Percentiles rank a stretch among this genome's conserved stretches.
phyloP scores from a whole-genome alignment of 2,329 filamentous ascomycete genomes.

The Cordyceps militaris region DNA sequence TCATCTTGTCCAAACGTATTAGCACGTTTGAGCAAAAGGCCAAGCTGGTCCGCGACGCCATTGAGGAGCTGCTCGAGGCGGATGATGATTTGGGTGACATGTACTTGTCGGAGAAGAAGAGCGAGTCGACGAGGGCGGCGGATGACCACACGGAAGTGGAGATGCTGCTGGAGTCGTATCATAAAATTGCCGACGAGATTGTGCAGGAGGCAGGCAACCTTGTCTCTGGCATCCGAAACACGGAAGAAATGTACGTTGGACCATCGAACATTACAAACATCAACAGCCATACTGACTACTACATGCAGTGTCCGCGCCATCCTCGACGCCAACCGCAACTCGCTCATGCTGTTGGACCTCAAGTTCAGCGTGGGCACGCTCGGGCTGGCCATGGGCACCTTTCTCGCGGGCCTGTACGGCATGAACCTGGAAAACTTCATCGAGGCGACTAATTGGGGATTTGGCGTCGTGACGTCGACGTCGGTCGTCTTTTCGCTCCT shows the following conservation, averaged over 20 bases:
- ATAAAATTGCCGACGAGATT: slow-evolving; percentile 96
- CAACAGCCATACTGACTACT: background rate
- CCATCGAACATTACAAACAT: background rate
- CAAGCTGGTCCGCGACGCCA: slow-evolving; percentile 84
- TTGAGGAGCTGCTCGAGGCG: slow-evolving; percentile 90
- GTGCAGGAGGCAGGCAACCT: slow-evolving; percentile 91
- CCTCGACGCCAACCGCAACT: slow-evolving; percentile 94
- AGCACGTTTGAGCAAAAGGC: slow-evolving; percentile 98
- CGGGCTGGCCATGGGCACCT: slow-evolving; percentile 89
- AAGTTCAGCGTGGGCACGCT: slow-evolving; percentile 95
- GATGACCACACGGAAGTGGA: slow-evolving; percentile 95
- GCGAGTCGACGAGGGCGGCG: slow-evolving; percentile 63
- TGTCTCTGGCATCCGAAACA: slow-evolving; percentile 92
- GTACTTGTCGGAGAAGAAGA: slow-evolving; percentile 87
- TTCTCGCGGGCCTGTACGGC: slow-evolving; percentile 96
- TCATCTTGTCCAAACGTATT: slow-evolving; percentile 91
- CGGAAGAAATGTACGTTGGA: slow-evolving; percentile 84
- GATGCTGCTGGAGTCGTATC: slow-evolving; percentile 93
- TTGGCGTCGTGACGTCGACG: slow-evolving; percentile 63
- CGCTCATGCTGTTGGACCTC: slow-evolving; percentile 92
- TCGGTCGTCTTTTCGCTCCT: slow-evolving; percentile 67
- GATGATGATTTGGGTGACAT: slow-evolving; percentile 92
- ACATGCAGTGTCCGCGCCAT: slow-evolving; percentile 77
- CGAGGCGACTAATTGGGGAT: slow-evolving; percentile 86
- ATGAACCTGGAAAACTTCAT: slow-evolving; percentile 99